Conservation (phyloP, 2,329 filamentous ascomycete species). For the Capronia americana region DNA sequence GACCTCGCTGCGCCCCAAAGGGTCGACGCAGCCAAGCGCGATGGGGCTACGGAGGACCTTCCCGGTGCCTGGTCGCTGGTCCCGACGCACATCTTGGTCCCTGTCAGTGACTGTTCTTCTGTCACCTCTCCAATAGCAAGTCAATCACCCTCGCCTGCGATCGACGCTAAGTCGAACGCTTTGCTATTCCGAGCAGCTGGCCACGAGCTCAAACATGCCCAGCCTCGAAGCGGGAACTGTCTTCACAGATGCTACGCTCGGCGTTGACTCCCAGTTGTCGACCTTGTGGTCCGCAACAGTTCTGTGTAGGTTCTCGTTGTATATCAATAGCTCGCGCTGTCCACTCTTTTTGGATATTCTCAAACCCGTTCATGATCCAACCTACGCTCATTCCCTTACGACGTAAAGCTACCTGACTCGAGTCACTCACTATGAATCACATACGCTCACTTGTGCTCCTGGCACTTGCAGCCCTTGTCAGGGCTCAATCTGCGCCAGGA, state of each 20-base stretch:
- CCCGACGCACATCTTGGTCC: neutral
- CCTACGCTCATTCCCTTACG: neutral
- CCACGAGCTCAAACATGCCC: neutral
- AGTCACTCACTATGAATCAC: conserved; percentile 13
- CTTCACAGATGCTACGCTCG: neutral
- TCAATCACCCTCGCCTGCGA: neutral
- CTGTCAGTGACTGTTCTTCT: neutral
- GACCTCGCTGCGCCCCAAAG: neutral
- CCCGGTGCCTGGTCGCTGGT: neutral
- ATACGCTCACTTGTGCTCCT: conserved; percentile 9
- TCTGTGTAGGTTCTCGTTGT: neutral
- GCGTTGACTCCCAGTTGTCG: neutral
- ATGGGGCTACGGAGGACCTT: neutral
- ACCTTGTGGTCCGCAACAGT: neutral
- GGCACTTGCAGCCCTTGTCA: conserved; percentile 17
- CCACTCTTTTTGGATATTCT: neutral
- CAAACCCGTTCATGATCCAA: neutral
- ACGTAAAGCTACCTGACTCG: neutral
- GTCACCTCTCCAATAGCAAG: neutral
- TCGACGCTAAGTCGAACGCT: neutral
- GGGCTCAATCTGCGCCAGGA: conserved; percentile 29
- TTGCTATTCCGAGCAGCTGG: neutral
- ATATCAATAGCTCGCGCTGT: neutral
- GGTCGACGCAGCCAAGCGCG: neutral
- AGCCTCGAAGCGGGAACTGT: neutral